Conservation (phyloP, 768 basidiomycete genomes). For the Auricularia auricula-judae region DNA sequence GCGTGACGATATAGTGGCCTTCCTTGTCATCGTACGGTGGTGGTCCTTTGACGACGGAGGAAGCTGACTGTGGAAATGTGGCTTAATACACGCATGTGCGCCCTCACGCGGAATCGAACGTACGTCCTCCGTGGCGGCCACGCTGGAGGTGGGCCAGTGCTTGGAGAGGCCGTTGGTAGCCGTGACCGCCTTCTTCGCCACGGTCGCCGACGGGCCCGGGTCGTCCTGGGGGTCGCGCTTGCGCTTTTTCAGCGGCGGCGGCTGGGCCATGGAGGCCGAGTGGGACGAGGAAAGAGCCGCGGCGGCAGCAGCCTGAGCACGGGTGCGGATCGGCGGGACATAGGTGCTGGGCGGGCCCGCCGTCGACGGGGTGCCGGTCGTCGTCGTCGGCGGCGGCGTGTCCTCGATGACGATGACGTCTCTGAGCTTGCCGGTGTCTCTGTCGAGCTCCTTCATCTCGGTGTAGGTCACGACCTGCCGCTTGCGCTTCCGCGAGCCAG, state of each 20-base stretch:
- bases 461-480: conserved; percentile 80
- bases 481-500: conserved; percentile 66
- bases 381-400: conserved; percentile 58
- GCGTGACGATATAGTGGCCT: conserved; percentile 93
- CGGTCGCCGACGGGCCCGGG: conserved; percentile 25
- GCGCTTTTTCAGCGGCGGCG: conserved; percentile 51
- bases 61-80: conserved; percentile 8
- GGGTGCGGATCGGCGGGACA: conserved; percentile 68
- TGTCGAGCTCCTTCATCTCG: conserved; percentile 80
- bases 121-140: conserved; percentile 58
- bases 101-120: too few relatives aligned
- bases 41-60: conserved; percentile 38
- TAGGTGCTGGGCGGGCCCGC: conserved; percentile 70
- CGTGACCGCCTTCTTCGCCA: neutral
- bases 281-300: conserved; percentile 36
- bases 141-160: conserved; percentile 59
- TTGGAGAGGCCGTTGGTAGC: conserved; percentile 24
- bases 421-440: conserved; percentile 51
- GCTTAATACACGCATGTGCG: too few relatives aligned
- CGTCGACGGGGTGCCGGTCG: conserved; percentile 53
- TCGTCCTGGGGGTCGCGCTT: conserved; percentile 39
- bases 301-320: conserved; percentile 78
- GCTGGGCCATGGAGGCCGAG: conserved; percentile 51
- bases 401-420: conserved; percentile 92
- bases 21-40: conserved; percentile 92